These are phyloP conservation scores for Brettanomyces anomalus DNA, from an alignment of 805 yeast species.

Conservation along the genomic window DNA sequence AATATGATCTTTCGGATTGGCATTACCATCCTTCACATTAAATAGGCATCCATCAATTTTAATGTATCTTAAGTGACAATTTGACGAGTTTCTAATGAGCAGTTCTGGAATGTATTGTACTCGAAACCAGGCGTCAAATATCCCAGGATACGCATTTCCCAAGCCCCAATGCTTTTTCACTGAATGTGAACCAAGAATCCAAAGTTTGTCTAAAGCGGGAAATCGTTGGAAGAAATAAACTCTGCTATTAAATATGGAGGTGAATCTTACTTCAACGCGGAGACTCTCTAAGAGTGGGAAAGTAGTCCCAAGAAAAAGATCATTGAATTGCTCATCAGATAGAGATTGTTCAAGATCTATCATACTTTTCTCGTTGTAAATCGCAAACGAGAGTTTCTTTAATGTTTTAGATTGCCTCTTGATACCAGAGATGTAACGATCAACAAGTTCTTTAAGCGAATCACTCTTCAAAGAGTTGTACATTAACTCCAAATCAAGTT, in stretches of 20 bases:
- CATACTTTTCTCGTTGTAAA: conserved; percentile 14
- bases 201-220: conserved; percentile 26
- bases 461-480: conserved; percentile 12
- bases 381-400: conserved; percentile 17
- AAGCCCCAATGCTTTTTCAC: conserved; percentile 50
- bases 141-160: conserved; percentile 43
- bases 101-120: conserved; percentile 44
- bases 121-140: conserved; percentile 48
- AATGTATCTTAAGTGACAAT: conserved; percentile 28
- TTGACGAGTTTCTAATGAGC: conserved; percentile 16
- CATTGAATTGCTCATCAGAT: conserved; percentile 10
- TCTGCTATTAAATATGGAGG: conserved; percentile 23
- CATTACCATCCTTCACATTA: conserved; percentile 23
- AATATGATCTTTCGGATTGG: conserved; percentile 36
- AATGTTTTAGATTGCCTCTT: conserved; percentile 11
- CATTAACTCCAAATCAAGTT: conserved; percentile 16
- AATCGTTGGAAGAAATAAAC: conserved; percentile 21
- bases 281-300: conserved; percentile 27
- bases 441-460: conserved; percentile 10
- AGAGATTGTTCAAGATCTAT: conserved; percentile 13
- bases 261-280: conserved; percentile 29
- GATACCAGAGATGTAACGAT: conserved; percentile 12
- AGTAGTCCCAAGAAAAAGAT: conserved; percentile 6
- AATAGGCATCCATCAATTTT: conserved; percentile 43
- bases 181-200: conserved; percentile 40